Evolutionary conservation across 2,329 filamentous ascomycete species (phyloP).

Genomic region (Leptosphaerulina australis): DNA sequence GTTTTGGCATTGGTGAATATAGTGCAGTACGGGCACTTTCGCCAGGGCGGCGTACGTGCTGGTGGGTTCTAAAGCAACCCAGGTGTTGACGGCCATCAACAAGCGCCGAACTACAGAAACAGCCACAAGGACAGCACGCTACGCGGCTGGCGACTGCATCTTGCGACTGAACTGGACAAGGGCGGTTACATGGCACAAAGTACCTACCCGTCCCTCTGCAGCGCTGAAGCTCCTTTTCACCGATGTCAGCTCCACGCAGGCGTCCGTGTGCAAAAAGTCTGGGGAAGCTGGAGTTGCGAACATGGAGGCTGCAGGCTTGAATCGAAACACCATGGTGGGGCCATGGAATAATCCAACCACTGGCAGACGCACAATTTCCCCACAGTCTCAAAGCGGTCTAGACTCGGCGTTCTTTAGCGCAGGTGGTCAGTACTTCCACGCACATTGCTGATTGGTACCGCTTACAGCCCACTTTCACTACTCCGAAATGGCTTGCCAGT

Average conservation of each 20-base stretch:
- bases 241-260: constrained; percentile 26
- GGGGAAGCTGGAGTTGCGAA: constrained; percentile 31
- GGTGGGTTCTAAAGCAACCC: not conserved
- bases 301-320: constrained; percentile 20
- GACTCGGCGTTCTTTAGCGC: constrained; percentile 18
- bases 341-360: constrained; percentile 12
- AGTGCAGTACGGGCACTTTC: constrained; percentile 24
- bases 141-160: constrained; percentile 14
- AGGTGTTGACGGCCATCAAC: constrained; percentile 3
- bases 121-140: constrained; percentile 30
- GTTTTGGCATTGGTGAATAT: constrained; percentile 24
- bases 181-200: constrained; percentile 2
- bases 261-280: constrained; percentile 28
- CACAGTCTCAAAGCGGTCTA: constrained; percentile 29
- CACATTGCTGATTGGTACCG: constrained; percentile 19
- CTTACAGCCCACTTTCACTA: constrained; percentile 25
- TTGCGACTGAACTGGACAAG: constrained; percentile 2
- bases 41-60: constrained; percentile 17
- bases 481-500: constrained; percentile 23
- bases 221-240: constrained; percentile 13
- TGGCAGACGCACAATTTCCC: constrained; percentile 22
- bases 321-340: constrained; percentile 4
- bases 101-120: constrained; percentile 33
- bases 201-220: constrained; percentile 8
- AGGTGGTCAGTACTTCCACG: constrained; percentile 7